Evolutionary conservation across 169 alveolate species (phyloP).

Genomic region (Plasmodium malariae): DNA sequence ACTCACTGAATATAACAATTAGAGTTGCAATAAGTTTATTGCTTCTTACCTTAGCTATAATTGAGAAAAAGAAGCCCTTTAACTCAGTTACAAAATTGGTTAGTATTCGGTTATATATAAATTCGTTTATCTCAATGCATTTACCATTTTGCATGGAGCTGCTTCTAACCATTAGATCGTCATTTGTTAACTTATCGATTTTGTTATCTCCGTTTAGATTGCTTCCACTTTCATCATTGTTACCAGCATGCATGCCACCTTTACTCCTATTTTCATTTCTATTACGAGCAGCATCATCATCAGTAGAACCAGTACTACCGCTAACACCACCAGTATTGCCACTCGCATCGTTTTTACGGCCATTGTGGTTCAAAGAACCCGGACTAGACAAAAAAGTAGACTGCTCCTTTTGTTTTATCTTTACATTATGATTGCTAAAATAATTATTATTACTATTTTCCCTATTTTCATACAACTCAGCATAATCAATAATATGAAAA

Average conservation of each 20-base stretch:
- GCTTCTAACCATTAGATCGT: background rate
- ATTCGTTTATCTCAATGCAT: conserved; percentile 25
- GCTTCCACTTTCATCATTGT: background rate
- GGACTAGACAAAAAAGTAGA: background rate
- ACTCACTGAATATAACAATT: conserved; percentile 1
- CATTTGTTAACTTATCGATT: background rate
- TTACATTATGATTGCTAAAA: background rate
- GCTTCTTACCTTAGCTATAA: conserved; percentile 15
- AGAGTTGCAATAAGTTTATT: conserved; percentile 6
- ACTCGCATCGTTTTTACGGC: background rate
- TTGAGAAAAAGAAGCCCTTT: conserved; percentile 35
- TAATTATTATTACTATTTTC: background rate
- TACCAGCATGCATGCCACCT: too few relatives aligned
- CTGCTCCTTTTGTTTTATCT: background rate
- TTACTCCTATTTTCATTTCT: background rate
- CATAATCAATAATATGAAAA: conserved; percentile 38
- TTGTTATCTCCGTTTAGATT: background rate
- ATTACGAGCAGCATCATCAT: background rate
- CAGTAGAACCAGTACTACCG: background rate
- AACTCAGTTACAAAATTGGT: conserved; percentile 34
- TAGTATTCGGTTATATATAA: conserved; percentile 17
- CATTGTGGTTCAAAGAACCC: background rate
- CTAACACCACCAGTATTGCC: background rate
- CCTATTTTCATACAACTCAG: background rate
- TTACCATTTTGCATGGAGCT: background rate